Evolutionary conservation across 164 flowering plant genomes (phyloP).

Genomic region (Magnolia sinica): DNA sequence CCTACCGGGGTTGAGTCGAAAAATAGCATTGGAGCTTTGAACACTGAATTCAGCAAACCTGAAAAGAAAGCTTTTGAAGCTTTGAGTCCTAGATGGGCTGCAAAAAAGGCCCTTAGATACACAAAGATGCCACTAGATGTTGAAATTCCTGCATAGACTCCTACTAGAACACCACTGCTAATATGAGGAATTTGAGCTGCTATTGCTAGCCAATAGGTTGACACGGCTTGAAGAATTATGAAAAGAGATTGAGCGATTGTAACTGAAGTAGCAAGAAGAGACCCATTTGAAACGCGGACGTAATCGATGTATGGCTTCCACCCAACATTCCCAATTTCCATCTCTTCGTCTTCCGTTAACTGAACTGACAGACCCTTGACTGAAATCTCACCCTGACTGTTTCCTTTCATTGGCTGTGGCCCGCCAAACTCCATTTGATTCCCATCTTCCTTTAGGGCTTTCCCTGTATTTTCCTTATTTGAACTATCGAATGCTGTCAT

Average conservation of each 20-base stretch:
- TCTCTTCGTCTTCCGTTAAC: slow-evolving; percentile 73
- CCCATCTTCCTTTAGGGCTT: slow-evolving; percentile 1
- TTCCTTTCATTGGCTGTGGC: slow-evolving; percentile 12
- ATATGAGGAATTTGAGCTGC: slow-evolving; percentile 48
- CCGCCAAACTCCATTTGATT: slow-evolving; percentile 15
- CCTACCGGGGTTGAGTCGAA: slow-evolving; percentile 92
- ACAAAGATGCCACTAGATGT: slow-evolving; percentile 47
- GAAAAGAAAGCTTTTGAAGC: slow-evolving; percentile 77
- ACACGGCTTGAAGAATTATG: slow-evolving; percentile 49
- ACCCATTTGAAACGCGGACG: slow-evolving; percentile 51
- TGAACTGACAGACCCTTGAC: slow-evolving; percentile 37
- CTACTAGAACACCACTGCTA: slow-evolving; percentile 39
- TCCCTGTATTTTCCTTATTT: slow-evolving; percentile 11
- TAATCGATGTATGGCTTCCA: slow-evolving; percentile 80
- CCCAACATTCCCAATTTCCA: slow-evolving; percentile 60
- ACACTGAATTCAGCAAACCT: slow-evolving; percentile 54
- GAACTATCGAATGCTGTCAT: slow-evolving; percentile 31
- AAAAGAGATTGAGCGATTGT: slow-evolving; percentile 39
- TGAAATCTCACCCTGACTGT: slow-evolving; percentile 39
- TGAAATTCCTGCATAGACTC: slow-evolving; percentile 61
- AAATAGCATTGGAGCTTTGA: slow-evolving; percentile 87
- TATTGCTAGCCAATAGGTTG: slow-evolving; percentile 80
- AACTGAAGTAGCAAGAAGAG: slow-evolving; percentile 21
- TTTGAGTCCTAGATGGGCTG: slow-evolving; percentile 59
- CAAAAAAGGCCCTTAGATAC: slow-evolving; percentile 42